A percentile compares a stretch with the other conserved stretches of the same genome.
phyloP scores from a whole-genome alignment of 768 basidiomycete species.

The Lentinula edodes region DNA sequence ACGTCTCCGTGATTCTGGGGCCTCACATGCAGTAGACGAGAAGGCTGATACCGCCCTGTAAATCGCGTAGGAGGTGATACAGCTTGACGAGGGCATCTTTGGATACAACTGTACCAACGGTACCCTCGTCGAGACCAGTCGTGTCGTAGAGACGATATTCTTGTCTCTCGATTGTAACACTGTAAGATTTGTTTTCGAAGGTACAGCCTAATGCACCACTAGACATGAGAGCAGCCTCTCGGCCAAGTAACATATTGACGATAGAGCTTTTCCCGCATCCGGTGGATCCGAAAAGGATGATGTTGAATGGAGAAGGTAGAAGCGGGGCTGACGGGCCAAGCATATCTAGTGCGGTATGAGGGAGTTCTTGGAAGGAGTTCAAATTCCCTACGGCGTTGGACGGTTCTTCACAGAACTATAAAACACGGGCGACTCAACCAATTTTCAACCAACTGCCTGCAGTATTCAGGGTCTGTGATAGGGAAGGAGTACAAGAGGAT shows the following conservation, averaged over 20 bases:
- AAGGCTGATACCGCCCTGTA: slow-evolving; percentile 28
- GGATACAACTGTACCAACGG: slow-evolving; percentile 19
- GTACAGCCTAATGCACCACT: slow-evolving; percentile 29
- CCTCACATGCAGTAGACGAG: slow-evolving; percentile 35
- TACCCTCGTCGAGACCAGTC: slow-evolving; percentile 24
- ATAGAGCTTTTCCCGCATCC: slow-evolving; percentile 30
- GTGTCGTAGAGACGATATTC: slow-evolving; percentile 25
- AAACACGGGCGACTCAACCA: no score
- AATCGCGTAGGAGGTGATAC: slow-evolving; percentile 22
- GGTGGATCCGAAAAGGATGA: background rate
- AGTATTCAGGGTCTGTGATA: no score
- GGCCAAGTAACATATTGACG: slow-evolving; percentile 32
- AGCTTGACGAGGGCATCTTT: slow-evolving; percentile 24
- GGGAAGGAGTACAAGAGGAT: no score
- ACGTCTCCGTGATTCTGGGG: slow-evolving; percentile 27
- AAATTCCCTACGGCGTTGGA: no score
- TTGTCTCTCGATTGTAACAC: slow-evolving; percentile 13
- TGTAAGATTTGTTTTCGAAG: slow-evolving; percentile 21
- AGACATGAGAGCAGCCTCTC: slow-evolving; percentile 21
- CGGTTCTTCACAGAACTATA: no score
- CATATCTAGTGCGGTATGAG: no score
- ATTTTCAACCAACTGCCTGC: no score
- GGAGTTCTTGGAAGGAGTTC: no score
- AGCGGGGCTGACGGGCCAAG: no score
- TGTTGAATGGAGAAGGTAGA: background rate